phyloP scores from a whole-genome alignment of 169 alveolate genomes.

The Cytauxzoon felis region DNA sequence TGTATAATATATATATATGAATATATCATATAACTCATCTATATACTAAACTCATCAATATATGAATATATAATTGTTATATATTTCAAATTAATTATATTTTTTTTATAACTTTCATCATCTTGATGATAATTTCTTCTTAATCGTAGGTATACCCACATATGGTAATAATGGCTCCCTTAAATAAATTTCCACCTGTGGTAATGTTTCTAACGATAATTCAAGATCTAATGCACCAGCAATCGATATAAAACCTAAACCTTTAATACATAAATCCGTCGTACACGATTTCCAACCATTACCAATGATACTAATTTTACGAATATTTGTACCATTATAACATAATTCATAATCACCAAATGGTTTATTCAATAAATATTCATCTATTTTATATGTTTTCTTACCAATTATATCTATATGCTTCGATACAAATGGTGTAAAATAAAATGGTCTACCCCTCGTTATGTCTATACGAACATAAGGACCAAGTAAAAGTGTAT shows the following conservation, averaged over 20 bases:
- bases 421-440: constrained; percentile 43
- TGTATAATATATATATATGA: no score
- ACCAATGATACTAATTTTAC: constrained; percentile 8
- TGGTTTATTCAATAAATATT: constrained; percentile 2
- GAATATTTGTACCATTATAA: neutral
- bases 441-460: constrained; percentile 43
- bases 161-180: constrained; percentile 53
- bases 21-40: neutral
- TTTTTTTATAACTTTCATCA: neutral
- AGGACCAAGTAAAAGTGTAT: constrained; percentile 42
- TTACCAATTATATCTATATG: constrained; percentile 4
- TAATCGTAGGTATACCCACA: constrained; percentile 35
- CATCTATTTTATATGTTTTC: constrained; percentile 5
- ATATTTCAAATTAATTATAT: neutral
- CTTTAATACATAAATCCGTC: constrained; percentile 53
- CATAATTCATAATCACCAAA: constrained; percentile 16
- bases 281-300: constrained; percentile 60
- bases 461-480: constrained; percentile 44
- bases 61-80: neutral
- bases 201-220: constrained; percentile 23
- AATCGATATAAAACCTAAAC: constrained; percentile 55
- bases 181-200: constrained; percentile 16
- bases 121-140: neutral
- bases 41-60: neutral
- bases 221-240: constrained; percentile 51